Evolutionary conservation across 495 filamentous ascomycete species (phyloP).

Genomic region (Xylaria bambusicola): DNA sequence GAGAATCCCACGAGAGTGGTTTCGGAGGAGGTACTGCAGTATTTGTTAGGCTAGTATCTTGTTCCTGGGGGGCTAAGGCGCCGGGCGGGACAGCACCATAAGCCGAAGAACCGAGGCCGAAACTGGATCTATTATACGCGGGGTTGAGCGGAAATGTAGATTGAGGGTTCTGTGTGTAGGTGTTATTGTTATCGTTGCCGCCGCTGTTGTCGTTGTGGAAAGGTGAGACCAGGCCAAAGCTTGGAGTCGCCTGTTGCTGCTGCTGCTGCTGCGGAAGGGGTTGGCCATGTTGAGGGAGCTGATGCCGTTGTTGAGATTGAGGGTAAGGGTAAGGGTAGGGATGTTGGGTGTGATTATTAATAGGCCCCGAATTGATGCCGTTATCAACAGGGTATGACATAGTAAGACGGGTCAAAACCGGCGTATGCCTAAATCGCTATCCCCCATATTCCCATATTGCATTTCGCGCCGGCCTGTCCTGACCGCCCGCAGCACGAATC

Average conservation of each 20-base stretch:
- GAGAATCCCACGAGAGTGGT: background rate
- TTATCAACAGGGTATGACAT: constrained; percentile 15
- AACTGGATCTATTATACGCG: constrained; percentile 1
- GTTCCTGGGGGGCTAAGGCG: constrained; percentile 4
- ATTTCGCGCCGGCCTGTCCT: background rate
- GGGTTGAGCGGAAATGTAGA: background rate
- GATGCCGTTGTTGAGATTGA: background rate
- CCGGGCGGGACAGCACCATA: background rate
- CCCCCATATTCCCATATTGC: constrained; percentile 21
- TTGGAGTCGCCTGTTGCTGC: too few relatives aligned
- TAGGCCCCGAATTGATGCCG: constrained; percentile 12
- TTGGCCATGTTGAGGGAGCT: constrained; percentile 1
- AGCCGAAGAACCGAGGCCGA: constrained; percentile 2
- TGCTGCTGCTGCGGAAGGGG: background rate
- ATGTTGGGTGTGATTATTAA: constrained; percentile 15
- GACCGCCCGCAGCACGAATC: background rate
- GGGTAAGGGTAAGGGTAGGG: constrained; percentile 7
- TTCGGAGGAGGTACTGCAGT: constrained; percentile 1
- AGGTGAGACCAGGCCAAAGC: background rate
- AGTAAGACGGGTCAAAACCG: constrained; percentile 14
- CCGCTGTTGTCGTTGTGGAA: background rate
- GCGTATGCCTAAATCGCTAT: background rate
- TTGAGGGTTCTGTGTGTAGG: background rate
- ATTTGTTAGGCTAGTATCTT: background rate
- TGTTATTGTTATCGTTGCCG: background rate